Conservation (phyloP, 345 rosid genomes). For the Populus nigra region DNA sequence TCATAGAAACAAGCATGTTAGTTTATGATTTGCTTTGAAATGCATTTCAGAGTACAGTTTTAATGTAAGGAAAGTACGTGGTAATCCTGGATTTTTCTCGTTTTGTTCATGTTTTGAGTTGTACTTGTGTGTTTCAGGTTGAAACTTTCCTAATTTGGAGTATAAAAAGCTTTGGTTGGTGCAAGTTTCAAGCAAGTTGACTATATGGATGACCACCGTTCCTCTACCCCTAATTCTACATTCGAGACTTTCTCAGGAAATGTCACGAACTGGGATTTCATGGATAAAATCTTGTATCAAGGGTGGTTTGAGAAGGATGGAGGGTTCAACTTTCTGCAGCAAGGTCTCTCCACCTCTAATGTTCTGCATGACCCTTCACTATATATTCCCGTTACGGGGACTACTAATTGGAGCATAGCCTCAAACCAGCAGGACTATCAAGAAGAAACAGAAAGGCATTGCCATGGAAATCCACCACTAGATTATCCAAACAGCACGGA, state of each 20-base stretch:
- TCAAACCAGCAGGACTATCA: slow-evolving; percentile 19
- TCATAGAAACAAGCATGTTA: not conserved
- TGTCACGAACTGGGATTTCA: slow-evolving; percentile 70
- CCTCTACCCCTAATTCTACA: slow-evolving; percentile 33
- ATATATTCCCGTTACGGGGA: slow-evolving; percentile 22
- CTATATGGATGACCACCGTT: not conserved
- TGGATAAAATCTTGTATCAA: slow-evolving; percentile 74
- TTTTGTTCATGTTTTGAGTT: not conserved
- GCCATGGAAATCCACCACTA: not conserved
- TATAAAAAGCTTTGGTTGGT: not conserved
- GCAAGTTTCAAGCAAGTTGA: not conserved
- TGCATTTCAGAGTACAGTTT: not conserved
- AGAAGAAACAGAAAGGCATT: not conserved
- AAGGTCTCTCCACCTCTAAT: slow-evolving; percentile 21
- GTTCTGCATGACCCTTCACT: slow-evolving; percentile 23
- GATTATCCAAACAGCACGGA: not conserved
- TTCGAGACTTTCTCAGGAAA: slow-evolving; percentile 41
- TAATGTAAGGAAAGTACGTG: not conserved
- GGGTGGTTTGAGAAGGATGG: slow-evolving; percentile 28
- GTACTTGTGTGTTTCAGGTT: not conserved
- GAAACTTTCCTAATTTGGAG: not conserved
- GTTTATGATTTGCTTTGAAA: not conserved
- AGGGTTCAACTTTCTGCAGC: not conserved
- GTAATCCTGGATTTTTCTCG: not conserved
- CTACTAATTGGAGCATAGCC: slow-evolving; percentile 24